Conservation (phyloP, 495 filamentous ascomycete species). For the Lasiosphaeria hispida region DNA sequence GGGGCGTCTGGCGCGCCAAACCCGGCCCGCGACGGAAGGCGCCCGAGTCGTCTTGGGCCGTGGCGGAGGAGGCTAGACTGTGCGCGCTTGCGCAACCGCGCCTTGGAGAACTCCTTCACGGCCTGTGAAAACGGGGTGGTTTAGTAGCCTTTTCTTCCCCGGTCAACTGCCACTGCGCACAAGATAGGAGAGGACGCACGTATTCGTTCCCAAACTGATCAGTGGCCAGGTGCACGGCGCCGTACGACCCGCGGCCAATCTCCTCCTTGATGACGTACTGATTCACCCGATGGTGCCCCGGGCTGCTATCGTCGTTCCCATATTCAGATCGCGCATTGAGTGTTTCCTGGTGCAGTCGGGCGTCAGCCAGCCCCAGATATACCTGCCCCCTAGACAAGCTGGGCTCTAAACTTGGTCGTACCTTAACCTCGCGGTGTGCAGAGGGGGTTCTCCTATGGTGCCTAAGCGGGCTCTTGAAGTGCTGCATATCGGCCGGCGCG, state of each 20-base stretch:
- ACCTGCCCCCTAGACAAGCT: background rate
- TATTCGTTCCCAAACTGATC: constrained; percentile 93
- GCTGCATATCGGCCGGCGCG: constrained; percentile 37
- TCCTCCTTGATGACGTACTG: constrained; percentile 94
- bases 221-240: constrained; percentile 85
- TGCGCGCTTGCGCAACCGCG: constrained; percentile 83
- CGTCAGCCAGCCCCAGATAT: background rate
- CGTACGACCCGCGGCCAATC: constrained; percentile 93
- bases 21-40: constrained; percentile 34
- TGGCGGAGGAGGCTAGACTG: constrained; percentile 84
- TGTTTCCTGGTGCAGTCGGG: constrained; percentile 63
- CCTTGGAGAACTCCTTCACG: constrained; percentile 96
- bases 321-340: constrained; percentile 88
- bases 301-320: constrained; percentile 78
- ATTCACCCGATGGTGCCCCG: constrained; percentile 75
- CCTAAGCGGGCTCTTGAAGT: constrained; percentile 63
- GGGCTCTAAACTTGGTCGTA: constrained; percentile 20
- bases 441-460: constrained; percentile 75
- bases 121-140: constrained; percentile 53
- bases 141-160: background rate
- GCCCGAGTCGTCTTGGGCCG: constrained; percentile 43
- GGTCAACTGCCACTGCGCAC: background rate
- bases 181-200: constrained; percentile 55
- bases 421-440: constrained; percentile 69
- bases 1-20: constrained; percentile 64